A percentile compares a stretch with the other conserved stretches of the same genome.
Evolutionary conservation across 352 stramenopile genomes (phyloP).

Genomic region (Phytophthora litchii): DNA sequence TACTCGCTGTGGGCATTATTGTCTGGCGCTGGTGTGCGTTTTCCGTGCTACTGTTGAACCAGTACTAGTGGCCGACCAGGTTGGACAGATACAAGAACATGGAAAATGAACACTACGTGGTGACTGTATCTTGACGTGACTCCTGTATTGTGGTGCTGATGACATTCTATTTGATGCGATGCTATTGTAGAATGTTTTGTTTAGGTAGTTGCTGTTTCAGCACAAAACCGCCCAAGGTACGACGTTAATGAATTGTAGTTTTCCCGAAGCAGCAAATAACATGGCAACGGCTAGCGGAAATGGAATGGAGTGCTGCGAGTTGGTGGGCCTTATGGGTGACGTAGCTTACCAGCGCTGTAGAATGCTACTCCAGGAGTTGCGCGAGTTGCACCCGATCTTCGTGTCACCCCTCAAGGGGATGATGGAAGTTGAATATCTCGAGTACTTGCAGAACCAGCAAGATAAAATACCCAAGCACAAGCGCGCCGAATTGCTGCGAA

Average conservation of each 20-base stretch:
- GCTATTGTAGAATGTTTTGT: constrained; percentile 3
- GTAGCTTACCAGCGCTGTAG: constrained; percentile 66
- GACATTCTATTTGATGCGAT: background rate
- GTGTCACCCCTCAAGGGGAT: constrained; percentile 54
- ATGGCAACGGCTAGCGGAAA: constrained; percentile 23
- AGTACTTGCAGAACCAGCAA: constrained; percentile 38
- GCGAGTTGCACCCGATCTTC: constrained; percentile 53
- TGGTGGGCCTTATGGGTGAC: constrained; percentile 62
- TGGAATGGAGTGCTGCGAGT: constrained; percentile 50
- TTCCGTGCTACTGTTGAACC: constrained; percentile 11
- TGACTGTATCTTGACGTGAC: constrained; percentile 28
- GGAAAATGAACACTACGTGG: constrained; percentile 29
- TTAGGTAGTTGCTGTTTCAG: constrained; percentile 2
- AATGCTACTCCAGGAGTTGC: constrained; percentile 66
- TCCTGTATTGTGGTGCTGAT: constrained; percentile 29
- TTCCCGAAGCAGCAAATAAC: background rate
- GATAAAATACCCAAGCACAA: constrained; percentile 41
- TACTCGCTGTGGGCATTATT: background rate
- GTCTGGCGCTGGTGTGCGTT: constrained; percentile 4
- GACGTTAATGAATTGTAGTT: constrained; percentile 7
- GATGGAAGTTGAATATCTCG: constrained; percentile 63
- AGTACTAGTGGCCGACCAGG: constrained; percentile 16
- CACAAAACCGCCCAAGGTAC: background rate
- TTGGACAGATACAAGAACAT: constrained; percentile 27
- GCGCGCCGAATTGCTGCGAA: constrained; percentile 31